Evolutionary conservation across 495 filamentous ascomycete genomes (phyloP), one percentile per base, ranked within the genome.

Genomic region (Xylaria castorea): DNA sequence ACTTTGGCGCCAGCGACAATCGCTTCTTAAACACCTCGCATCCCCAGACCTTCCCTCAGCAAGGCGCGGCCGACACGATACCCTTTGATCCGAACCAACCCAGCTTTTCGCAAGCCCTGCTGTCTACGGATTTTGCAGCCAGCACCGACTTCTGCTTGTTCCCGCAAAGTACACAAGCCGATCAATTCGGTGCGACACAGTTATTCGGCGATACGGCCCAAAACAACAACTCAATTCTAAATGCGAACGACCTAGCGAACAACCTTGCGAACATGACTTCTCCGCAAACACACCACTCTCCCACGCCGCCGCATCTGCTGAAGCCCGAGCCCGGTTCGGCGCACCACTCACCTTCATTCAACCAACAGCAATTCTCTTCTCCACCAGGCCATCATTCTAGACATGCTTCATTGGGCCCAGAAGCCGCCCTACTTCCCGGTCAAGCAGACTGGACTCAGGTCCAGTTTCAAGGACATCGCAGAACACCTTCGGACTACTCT

Each of bases 401-500:
- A 57, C 89, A 94, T 60, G 87, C 91, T 25, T 97, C 94, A 9
- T 83, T 97, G 53, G 93, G 92, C 58, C 94, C 94, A 3, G 87
- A 93, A 58, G 92, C 90, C 51, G 92, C 93, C 27, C 89, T 91
- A 76, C 83, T 91, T 70, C 90, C 89, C 44, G 87, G 86, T 14
- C 92, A 91, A 70, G 66, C 86, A 42, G 92, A 94, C 66, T 95
- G 93, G 93, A 87, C 84, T 46, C 89, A 94, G 79, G 85, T 89
- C 68, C 89, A 91, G 75, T 98, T 97, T 76, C 89, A 92, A 68
- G 83, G 84, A 7, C 94, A 98, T 80, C 89, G 94, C 68, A 88
- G 94, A 77, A 89, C 92, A 46, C 93, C 95, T 1, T 98, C 95
- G 8, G 96, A 98, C 78, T 93, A 92, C 75, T 98, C 95, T 6